These are phyloP conservation scores for Trichoderma asperelloides DNA, from an alignment of 495 filamentous ascomycete species.

Conservation along the genomic window DNA sequence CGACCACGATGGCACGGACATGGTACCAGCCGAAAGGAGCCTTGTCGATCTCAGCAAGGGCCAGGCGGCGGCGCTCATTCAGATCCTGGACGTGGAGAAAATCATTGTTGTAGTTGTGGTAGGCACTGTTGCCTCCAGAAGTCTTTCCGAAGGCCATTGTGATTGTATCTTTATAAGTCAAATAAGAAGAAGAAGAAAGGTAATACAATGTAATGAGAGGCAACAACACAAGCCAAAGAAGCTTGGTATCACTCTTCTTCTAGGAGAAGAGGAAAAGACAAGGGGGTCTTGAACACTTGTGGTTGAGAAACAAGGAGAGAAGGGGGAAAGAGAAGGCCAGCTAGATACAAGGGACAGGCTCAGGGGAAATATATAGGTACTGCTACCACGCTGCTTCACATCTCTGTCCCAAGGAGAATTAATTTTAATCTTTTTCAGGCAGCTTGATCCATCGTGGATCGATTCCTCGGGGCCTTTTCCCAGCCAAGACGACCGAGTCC, in stretches of 20 bases:
- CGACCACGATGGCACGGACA: slow-evolving; percentile 59
- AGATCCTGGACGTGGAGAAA: slow-evolving; percentile 58
- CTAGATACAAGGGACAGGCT: neutral
- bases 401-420: neutral
- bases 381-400: neutral
- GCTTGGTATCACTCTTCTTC: neutral
- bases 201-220: neutral
- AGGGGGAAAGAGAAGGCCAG: neutral
- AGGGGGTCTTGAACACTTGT: neutral
- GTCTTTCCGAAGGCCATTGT: slow-evolving; percentile 29
- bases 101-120: slow-evolving; percentile 60
- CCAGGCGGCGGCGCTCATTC: slow-evolving; percentile 59
- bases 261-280: neutral
- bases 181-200: neutral
- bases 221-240: neutral
- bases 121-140: slow-evolving; percentile 54
- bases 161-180: neutral
- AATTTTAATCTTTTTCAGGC: slow-evolving; percentile 3
- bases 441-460: neutral
- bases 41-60: slow-evolving; percentile 66
- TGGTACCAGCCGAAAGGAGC: slow-evolving; percentile 73
- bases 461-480: neutral
- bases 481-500: slow-evolving; percentile 3
- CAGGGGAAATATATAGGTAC: neutral
- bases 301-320: neutral